phyloP scores from a whole-genome alignment of 2,329 filamentous ascomycete genomes.

The Furcasterigmium furcatum region DNA sequence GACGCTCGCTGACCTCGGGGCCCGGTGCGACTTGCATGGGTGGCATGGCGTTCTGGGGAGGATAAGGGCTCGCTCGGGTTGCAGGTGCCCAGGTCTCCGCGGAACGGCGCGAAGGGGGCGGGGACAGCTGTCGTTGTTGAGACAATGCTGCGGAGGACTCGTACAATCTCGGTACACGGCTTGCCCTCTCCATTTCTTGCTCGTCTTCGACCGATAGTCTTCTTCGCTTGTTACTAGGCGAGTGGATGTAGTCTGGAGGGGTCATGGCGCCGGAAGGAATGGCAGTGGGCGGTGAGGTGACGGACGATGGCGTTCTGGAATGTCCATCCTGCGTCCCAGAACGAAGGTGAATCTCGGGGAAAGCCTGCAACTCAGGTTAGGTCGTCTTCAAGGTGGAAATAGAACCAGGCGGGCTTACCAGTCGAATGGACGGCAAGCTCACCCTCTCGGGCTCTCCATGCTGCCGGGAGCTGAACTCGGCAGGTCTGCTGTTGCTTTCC shows the following conservation, averaged over 20 bases:
- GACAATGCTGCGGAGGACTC: slow-evolving; percentile 26
- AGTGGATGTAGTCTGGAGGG: slow-evolving; percentile 47
- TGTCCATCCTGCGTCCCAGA: slow-evolving; percentile 26
- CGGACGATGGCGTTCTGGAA: slow-evolving; percentile 26
- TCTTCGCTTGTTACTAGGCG: slow-evolving; percentile 46
- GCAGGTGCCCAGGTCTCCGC: slow-evolving; percentile 31
- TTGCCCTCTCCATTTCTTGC: slow-evolving; percentile 32
- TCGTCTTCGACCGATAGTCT: slow-evolving; percentile 39
- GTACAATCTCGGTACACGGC: slow-evolving; percentile 45
- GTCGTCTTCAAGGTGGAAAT: neutral
- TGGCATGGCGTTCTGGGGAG: slow-evolving; percentile 23
- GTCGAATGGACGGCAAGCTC: slow-evolving; percentile 48
- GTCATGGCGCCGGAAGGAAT: slow-evolving; percentile 24
- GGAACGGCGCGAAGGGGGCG: slow-evolving; percentile 20
- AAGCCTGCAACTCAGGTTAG: slow-evolving; percentile 28
- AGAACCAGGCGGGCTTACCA: slow-evolving; percentile 33
- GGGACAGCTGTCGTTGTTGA: slow-evolving; percentile 30
- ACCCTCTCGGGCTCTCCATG: slow-evolving; percentile 35
- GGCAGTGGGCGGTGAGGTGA: slow-evolving; percentile 24
- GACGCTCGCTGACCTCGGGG: slow-evolving; percentile 28
- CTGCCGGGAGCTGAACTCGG: slow-evolving; percentile 29
- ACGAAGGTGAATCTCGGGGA: slow-evolving; percentile 41
- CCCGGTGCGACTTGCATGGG: slow-evolving; percentile 23
- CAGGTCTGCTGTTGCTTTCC: slow-evolving; percentile 29
- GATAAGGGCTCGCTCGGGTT: slow-evolving; percentile 29